Percentiles rank a stretch among this genome's conserved stretches.
Evolutionary conservation across 2,329 filamentous ascomycete genomes (phyloP).

Genomic region (Blastomyces silverae): DNA sequence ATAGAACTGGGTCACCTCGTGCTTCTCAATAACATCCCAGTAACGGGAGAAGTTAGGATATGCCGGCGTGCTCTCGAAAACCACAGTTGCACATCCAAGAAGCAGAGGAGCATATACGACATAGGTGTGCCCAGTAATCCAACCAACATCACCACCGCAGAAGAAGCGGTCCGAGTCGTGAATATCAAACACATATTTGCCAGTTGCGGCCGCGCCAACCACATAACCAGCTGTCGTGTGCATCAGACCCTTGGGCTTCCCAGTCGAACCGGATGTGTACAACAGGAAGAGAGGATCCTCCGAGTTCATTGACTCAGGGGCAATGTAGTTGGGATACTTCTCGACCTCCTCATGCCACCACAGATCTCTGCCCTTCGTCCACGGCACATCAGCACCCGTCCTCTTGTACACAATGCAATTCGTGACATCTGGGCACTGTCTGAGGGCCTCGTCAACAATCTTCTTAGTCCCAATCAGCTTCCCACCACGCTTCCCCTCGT

Average conservation of each 20-base stretch:
- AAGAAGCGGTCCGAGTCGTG: conserved; percentile 92
- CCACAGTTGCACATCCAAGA: conserved; percentile 86
- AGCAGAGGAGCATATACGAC: conserved; percentile 94
- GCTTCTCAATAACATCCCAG: conserved; percentile 96
- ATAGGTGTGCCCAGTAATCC: conserved; percentile 98
- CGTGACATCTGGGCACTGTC: conserved; percentile 84
- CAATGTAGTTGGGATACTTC: conserved; percentile 89
- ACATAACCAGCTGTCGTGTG: conserved; percentile 95
- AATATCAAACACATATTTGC: conserved; percentile 98
- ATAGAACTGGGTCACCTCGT: conserved; percentile 96
- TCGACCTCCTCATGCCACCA: conserved; percentile 99
- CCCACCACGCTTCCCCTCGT: conserved; percentile 96
- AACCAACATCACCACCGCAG: conserved; percentile 96
- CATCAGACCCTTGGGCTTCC: conserved; percentile 98
- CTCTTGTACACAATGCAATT: conserved; percentile 90
- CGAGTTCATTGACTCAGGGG: conserved; percentile 80
- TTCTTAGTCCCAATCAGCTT: conserved; percentile 98
- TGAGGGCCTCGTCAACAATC: conserved; percentile 95
- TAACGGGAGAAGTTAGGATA: conserved; percentile 98
- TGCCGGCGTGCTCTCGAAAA: conserved; percentile 95
- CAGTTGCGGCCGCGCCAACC: conserved; percentile 84
- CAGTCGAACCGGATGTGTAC: conserved; percentile 95
- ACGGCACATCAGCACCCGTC: conserved; percentile 86
- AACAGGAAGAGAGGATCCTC: conserved; percentile 96
- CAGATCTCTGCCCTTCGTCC: conserved; percentile 78